Evolutionary conservation across 305 asterid genomes (phyloP), one percentile per base, ranked within the genome.

Genomic region (Euphrasia arctica): DNA sequence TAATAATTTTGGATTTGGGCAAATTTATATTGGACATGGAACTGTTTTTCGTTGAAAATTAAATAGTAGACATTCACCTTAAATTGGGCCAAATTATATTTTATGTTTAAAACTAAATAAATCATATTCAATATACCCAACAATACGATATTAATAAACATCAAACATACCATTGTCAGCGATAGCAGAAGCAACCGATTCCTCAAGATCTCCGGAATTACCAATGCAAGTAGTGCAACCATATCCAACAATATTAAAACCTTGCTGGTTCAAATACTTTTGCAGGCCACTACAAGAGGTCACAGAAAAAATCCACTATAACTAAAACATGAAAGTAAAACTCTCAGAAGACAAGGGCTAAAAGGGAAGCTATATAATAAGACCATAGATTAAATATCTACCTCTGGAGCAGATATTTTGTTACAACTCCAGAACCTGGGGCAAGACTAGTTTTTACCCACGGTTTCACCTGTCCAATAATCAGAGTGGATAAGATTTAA

Each of bases 181-280:
- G 71, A 89, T 84, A 58, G 79, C 91, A 41, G 87, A 71, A 70
- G 91, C 77, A 54, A 90, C 97, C 61, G 97, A 79, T 74, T 87
- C 97, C 52, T 87, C 84, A 54, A 90, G 91, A 66, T 90, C 97
- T 64, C 97, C 95, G 12, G 97, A 90, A 79, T 90, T 90, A 62
- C 97, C 97, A 60, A 90, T 90, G 72, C 97, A 90, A 54, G 96
- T 89, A 25, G 97, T 90, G 81, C 97, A 90, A 56, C 97, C 97
- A 82, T 85, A 90, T 65, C 97, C 97, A 62, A 90, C 95, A 55
- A 87, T 83, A 62, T 80, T 36, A 69, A 89, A 89, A 58, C 97
- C 97, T 77, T 87, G 97, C 79, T 83, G 84, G 73, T 83, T 87
- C 81, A 87, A 76, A 78, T 87, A 90, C 74, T 78, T 82, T 4